These are phyloP conservation scores for Panicum virgatum DNA, from an alignment of 202 grass and related monocot species.

Conservation along the genomic window DNA sequence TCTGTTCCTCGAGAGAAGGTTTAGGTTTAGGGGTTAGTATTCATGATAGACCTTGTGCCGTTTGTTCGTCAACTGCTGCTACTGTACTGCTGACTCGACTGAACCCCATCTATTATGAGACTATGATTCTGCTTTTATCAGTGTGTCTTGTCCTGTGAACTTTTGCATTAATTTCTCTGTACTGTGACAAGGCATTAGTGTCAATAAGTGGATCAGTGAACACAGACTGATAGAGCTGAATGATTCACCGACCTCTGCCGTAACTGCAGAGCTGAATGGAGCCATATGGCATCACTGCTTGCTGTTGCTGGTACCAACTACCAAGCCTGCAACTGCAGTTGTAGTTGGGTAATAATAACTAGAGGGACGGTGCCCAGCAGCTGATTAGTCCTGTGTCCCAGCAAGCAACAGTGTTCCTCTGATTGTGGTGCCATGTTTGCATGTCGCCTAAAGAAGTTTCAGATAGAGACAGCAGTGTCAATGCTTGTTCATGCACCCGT, in stretches of 20 bases:
- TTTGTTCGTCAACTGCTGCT: background rate
- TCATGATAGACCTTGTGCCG: background rate
- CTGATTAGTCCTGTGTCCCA: background rate
- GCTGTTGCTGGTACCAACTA: background rate
- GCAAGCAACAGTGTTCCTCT: slow-evolving; percentile 28
- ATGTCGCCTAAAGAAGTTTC: background rate
- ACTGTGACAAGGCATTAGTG: background rate
- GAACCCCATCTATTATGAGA: background rate
- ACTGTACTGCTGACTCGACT: slow-evolving; percentile 14
- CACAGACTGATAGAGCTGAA: background rate
- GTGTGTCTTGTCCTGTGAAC: slow-evolving; percentile 23
- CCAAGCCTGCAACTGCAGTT: slow-evolving; percentile 4
- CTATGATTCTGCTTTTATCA: background rate
- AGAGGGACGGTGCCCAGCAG: background rate
- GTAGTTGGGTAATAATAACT: background rate
- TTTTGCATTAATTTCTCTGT: slow-evolving; percentile 1
- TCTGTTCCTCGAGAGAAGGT: background rate
- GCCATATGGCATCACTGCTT: slow-evolving; percentile 28
- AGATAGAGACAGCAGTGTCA: background rate
- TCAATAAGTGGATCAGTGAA: slow-evolving; percentile 26
- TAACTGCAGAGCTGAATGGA: background rate
- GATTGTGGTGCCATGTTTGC: background rate
- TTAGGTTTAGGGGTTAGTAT: background rate
- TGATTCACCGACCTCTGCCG: background rate
- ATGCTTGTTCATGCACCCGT: background rate